Evolutionary conservation across 2,329 filamentous ascomycete species (phyloP).

Genomic region (Monosporascus sp.): DNA sequence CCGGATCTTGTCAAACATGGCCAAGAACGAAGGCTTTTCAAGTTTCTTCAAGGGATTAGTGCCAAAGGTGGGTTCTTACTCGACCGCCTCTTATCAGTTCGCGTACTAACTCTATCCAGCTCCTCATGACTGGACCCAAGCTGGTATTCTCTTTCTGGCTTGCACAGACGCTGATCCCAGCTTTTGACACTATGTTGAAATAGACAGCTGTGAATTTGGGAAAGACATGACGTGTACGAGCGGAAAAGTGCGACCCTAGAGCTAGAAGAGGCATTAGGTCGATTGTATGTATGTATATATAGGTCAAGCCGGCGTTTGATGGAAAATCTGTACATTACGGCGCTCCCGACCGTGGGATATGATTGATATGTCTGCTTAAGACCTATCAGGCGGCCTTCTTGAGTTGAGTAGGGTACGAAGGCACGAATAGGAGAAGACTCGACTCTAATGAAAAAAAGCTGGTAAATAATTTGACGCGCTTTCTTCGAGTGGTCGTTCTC

Average conservation of each 20-base stretch:
- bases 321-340: neutral
- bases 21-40: conserved; percentile 75
- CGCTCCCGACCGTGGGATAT: neutral
- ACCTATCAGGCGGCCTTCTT: neutral
- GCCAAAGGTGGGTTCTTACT: conserved; percentile 62
- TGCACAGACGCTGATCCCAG: conserved; percentile 93
- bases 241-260: neutral
- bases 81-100: conserved; percentile 2
- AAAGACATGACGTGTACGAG: neutral
- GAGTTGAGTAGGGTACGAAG: neutral
- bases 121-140: conserved; percentile 98
- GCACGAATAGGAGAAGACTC: neutral
- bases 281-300: neutral
- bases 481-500: too few species aligned
- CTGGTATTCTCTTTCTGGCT: conserved; percentile 99
- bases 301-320: neutral
- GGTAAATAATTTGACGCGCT: neutral
- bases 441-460: neutral
- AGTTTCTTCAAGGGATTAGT: conserved; percentile 98
- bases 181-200: conserved; percentile 59
- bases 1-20: conserved; percentile 88
- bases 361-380: neutral
- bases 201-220: conserved; percentile 5
- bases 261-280: neutral
- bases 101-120: conserved; percentile 37